These are phyloP conservation scores for Ustilago nuda DNA, from an alignment of 1,284 basidiomycete species.

Conservation along the genomic window DNA sequence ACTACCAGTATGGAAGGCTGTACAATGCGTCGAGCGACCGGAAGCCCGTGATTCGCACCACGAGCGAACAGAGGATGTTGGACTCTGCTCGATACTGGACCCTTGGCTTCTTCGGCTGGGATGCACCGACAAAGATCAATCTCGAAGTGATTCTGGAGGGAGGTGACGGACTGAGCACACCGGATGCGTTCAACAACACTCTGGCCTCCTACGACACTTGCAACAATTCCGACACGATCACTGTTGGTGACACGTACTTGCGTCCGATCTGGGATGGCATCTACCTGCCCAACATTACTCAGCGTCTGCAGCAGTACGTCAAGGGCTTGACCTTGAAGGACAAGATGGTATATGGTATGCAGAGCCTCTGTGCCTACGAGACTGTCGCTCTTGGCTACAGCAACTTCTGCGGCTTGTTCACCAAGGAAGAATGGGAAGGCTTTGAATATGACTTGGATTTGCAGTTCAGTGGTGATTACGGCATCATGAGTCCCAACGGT, in stretches of 20 bases:
- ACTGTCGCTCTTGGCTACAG: slow-evolving; percentile 58
- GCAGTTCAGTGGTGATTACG: slow-evolving; percentile 73
- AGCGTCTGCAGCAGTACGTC: slow-evolving; percentile 59
- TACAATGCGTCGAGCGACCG: slow-evolving; percentile 51
- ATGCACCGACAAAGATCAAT: slow-evolving; percentile 58
- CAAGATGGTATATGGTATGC: slow-evolving; percentile 59
- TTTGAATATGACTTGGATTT: slow-evolving; percentile 76
- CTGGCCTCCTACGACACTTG: slow-evolving; percentile 80
- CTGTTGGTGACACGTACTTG: slow-evolving; percentile 74
- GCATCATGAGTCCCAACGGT: slow-evolving; percentile 81
- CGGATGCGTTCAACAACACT: slow-evolving; percentile 80
- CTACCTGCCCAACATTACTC: slow-evolving; percentile 59
- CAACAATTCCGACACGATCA: slow-evolving; percentile 72
- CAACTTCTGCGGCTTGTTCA: slow-evolving; percentile 87
- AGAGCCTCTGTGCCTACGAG: slow-evolving; percentile 69
- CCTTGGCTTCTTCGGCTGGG: slow-evolving; percentile 58
- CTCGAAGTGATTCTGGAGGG: slow-evolving; percentile 64
- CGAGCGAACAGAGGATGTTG: slow-evolving; percentile 79
- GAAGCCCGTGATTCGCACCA: slow-evolving; percentile 66
- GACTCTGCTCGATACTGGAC: slow-evolving; percentile 81
- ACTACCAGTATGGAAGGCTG: slow-evolving; percentile 67
- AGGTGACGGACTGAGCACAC: slow-evolving; percentile 25
- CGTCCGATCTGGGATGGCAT: slow-evolving; percentile 68
- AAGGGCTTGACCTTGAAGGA: slow-evolving; percentile 70
- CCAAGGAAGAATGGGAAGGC: slow-evolving; percentile 86